A percentile compares a stretch with the other conserved stretches of the same genome.
Conservation (phyloP, 306 rosid genomes). For the Clitoria ternatea region DNA sequence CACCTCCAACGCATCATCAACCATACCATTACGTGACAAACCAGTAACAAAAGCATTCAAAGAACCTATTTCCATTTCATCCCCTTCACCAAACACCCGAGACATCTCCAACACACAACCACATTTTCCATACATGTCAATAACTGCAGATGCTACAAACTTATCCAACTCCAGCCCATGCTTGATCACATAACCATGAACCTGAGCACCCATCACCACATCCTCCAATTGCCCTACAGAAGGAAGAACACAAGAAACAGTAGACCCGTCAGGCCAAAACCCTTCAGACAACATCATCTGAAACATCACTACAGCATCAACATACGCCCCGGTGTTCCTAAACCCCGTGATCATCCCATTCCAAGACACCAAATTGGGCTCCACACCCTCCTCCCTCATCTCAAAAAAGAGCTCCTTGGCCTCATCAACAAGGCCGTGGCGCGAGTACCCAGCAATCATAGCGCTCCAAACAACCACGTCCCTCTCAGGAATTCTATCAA, state of each 20-base stretch:
- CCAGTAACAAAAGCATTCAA: constrained; percentile 70
- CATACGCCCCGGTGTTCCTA: constrained; percentile 30
- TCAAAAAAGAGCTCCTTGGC: constrained; percentile 44
- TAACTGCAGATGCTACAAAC: constrained; percentile 52
- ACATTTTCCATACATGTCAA: constrained; percentile 75
- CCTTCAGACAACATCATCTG: constrained; percentile 50
- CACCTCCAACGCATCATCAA: constrained; percentile 56
- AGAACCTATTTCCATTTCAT: constrained; percentile 50
- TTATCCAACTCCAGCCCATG: constrained; percentile 45
- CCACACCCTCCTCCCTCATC: constrained; percentile 59
- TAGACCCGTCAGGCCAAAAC: constrained; percentile 51
- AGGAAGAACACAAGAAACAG: constrained; percentile 62
- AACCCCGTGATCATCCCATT: constrained; percentile 75
- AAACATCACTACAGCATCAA: constrained; percentile 40
- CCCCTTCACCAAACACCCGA: constrained; percentile 48
- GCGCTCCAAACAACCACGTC: constrained; percentile 69
- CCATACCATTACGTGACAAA: constrained; percentile 67
- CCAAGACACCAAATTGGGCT: constrained; percentile 74
- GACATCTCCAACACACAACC: constrained; percentile 51
- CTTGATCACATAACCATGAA: constrained; percentile 55
- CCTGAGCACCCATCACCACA: constrained; percentile 42
- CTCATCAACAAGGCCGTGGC: constrained; percentile 41
- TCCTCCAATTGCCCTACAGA: constrained; percentile 51
- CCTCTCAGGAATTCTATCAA: constrained; percentile 47
- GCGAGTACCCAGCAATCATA: constrained; percentile 58